phyloP scores from a whole-genome alignment of 176 grass and related monocot genomes.

The Raddia distichophylla region DNA sequence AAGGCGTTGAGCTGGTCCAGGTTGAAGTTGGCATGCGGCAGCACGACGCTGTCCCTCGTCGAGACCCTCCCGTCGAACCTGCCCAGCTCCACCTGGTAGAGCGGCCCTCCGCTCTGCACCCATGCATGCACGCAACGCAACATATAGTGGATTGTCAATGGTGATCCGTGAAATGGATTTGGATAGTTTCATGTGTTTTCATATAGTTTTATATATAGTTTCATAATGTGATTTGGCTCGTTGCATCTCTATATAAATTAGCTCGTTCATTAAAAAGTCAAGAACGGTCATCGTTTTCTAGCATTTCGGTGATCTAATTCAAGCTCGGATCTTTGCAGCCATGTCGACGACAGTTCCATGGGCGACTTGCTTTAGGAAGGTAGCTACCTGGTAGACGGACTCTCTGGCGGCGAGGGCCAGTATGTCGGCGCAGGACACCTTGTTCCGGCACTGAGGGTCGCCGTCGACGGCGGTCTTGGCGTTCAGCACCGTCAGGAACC shows the following conservation, averaged over 20 bases:
- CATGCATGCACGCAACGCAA: not conserved
- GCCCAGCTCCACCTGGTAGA: conserved; percentile 70
- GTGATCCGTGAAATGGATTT: too few species aligned
- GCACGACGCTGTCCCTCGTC: conserved; percentile 45
- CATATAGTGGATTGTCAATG: too few species aligned
- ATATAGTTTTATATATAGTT: too few species aligned
- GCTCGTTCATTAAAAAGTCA: too few species aligned
- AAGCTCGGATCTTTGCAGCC: too few species aligned
- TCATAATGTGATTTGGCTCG: too few species aligned
- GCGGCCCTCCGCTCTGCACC: conserved; percentile 63
- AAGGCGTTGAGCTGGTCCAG: conserved; percentile 63
- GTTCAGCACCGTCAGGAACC: conserved; percentile 46
- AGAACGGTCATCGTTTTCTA: too few species aligned
- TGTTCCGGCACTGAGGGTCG: conserved; percentile 57
- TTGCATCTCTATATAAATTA: too few species aligned
- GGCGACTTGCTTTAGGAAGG: too few species aligned
- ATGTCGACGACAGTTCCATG: too few species aligned
- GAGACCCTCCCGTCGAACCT: conserved; percentile 67
- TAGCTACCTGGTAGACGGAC: conserved; percentile 49
- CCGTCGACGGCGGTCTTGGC: conserved; percentile 72
- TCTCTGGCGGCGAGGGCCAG: conserved; percentile 73
- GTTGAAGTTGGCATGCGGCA: conserved; percentile 56
- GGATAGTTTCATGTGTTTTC: too few species aligned
- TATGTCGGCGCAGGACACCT: conserved; percentile 80
- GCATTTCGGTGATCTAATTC: too few species aligned